Evolutionary conservation across 106 monocot species (phyloP), one percentile per base, ranked within the genome.

Genomic region (Dioscorea alata): DNA sequence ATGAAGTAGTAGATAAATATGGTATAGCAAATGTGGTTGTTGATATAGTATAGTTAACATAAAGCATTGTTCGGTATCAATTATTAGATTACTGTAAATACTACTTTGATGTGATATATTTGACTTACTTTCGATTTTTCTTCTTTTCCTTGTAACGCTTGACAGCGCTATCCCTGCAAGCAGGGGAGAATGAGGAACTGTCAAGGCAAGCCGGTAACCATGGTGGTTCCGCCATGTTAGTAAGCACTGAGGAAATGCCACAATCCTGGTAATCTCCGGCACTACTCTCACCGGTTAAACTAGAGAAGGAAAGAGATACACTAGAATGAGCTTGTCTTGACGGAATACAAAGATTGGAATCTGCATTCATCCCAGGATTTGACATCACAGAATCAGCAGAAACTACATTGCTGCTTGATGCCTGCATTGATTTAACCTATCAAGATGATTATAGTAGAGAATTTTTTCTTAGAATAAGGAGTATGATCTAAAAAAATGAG

Each of bases 141-240:
- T 91, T 95, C 81, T 95, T 95, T 76, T 91, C 88, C 80, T 88
- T 88, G 91, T 95, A 95, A 48, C 95, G 88, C 65, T 75, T 84
- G 18, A 95, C 81, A n/a, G 95, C 95, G 67, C 66, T 88, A 52
- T 84, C 83, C 71, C 95, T 83, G 71, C 57, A 82, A 65, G 78
- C 75, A 49, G 74, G 69, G 63, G 79, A 53, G 34, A 65, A 76
- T 53, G 85, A 67, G 28, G 74, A 52, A 48, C 65, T 62, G 18
- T 81, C 88, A 18, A 71, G 23, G 59, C 77, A 74, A 69, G 82
- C 24, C 61, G 79, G 65, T 35, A 64, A 85, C 88, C 86, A 95
- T 50, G 91, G 79, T 18, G 91, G 77, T 66, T 91, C 94, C 15
- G 83, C 79, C 75, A 75, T 81, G 61, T 76, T 42, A 42, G 42